Percentiles rank a stretch among this genome's conserved stretches.
Conservation (phyloP, 805 yeast species). For the Priceomyces fermenticarens region DNA sequence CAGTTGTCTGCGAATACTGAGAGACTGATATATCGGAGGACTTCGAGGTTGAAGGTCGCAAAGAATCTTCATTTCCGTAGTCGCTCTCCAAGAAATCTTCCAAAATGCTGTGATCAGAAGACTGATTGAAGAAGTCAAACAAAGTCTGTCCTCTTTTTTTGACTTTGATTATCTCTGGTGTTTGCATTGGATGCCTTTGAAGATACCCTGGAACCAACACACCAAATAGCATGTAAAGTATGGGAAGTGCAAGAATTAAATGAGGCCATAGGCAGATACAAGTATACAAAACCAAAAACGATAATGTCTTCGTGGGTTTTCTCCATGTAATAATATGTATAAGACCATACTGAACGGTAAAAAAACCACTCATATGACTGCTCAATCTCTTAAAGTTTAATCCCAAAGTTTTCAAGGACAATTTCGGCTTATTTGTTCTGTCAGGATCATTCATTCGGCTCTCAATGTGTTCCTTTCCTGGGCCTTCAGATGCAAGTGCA, state of each 20-base stretch:
- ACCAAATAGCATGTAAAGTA: slow-evolving; percentile 51
- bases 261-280: slow-evolving; percentile 71
- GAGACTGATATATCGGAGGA: slow-evolving; percentile 5
- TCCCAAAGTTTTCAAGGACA: slow-evolving; percentile 56
- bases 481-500: slow-evolving; percentile 46
- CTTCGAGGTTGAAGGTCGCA: slow-evolving; percentile 4
- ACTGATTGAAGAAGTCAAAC: slow-evolving; percentile 36
- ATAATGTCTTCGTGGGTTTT: slow-evolving; percentile 65
- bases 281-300: slow-evolving; percentile 58
- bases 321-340: slow-evolving; percentile 71
- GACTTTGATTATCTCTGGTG: slow-evolving; percentile 42
- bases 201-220: slow-evolving; percentile 70
- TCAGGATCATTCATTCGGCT: slow-evolving; percentile 43
- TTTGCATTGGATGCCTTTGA: slow-evolving; percentile 60
- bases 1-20: slow-evolving; percentile 3
- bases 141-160: slow-evolving; percentile 54
- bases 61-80: slow-evolving; percentile 10
- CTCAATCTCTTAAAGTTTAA: slow-evolving; percentile 59
- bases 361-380: slow-evolving; percentile 52
- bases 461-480: slow-evolving; percentile 45
- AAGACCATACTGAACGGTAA: slow-evolving; percentile 59
- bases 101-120: slow-evolving; percentile 29
- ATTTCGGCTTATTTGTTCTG: slow-evolving; percentile 43
- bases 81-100: slow-evolving; percentile 28
- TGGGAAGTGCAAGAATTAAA: slow-evolving; percentile 61